Base-by-base conservation (phyloP, 2,329 filamentous ascomycete species). In the Pyrenophora graminea region DNA sequence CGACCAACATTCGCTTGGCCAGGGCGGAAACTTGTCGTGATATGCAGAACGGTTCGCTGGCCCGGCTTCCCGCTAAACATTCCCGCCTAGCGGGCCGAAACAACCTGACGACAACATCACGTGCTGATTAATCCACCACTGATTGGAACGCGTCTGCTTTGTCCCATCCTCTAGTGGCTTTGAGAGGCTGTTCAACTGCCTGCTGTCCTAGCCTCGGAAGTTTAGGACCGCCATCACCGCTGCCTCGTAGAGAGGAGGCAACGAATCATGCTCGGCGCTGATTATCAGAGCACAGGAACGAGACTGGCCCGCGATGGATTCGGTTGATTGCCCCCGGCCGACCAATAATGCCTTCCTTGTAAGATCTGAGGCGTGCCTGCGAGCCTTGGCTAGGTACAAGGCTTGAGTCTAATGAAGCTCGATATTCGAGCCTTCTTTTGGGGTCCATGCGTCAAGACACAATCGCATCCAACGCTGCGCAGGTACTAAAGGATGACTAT, bases 401-500 rank as follows among this genome's bases (percentile, higher is more conserved):
- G 67, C 62, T 66, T 64, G 62, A 64, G 65, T 54, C 53, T 60
- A 69, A 69, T 71, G 68, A 66, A 64, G 27, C 63, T 64, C 69
- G 69, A 67, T 69, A 70, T 69, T 71, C 65, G 50, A 70, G 59
- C 56, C 48, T 60, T 50, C 51, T 58, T 47, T 43, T 59, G 59
- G 63, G 64, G 61, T 47, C 61, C 60, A 62, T 64, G 67, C 66
- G 59, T 62, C 48, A 46, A 55, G 62, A 62, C 60, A 65, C 62
- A 61, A 58, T 62, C 51, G 45, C 53, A 49, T 58, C 41, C 49
- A 57, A 56, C 30, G 38, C 38, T 53, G 48, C 45, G 50, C 55
- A 45, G 63, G 64, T 72, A 72, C 68, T 72, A 72, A 71, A 71
- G 66, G 64, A 68, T 70, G 63, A 67, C 63, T 63, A 66, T 66